A percentile compares a stretch with the other conserved stretches of the same genome.
phyloP scores from a whole-genome alignment of 2,329 filamentous ascomycete species.

The Penicillium sp. region DNA sequence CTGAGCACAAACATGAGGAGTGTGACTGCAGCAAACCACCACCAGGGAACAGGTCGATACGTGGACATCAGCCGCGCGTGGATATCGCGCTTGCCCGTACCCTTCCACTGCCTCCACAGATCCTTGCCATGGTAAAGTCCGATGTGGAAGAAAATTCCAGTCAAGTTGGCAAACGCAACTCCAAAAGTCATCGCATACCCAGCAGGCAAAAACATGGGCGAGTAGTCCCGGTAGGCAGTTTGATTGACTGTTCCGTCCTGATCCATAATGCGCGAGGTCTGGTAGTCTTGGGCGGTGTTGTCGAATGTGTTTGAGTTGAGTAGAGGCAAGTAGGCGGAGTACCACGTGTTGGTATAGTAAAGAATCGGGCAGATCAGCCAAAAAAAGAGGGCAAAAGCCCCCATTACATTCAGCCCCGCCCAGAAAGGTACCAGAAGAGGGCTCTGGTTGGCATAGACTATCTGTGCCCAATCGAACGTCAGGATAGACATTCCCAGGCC shows the following conservation, averaged over 20 bases:
- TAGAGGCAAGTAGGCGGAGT: slow-evolving; percentile 62
- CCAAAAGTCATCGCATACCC: slow-evolving; percentile 60
- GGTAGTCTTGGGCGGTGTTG: slow-evolving; percentile 62
- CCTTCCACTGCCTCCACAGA: slow-evolving; percentile 37
- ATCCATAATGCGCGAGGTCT: slow-evolving; percentile 62
- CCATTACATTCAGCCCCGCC: slow-evolving; percentile 45
- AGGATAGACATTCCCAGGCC: slow-evolving; percentile 69
- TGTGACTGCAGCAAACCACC: slow-evolving; percentile 47
- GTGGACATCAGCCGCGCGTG: slow-evolving; percentile 46
- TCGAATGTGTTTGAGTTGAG: slow-evolving; percentile 64
- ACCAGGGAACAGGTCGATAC: slow-evolving; percentile 47
- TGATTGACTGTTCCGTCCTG: slow-evolving; percentile 58
- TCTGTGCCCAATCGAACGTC: slow-evolving; percentile 75
- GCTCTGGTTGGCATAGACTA: slow-evolving; percentile 67
- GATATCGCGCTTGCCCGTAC: slow-evolving; percentile 38
- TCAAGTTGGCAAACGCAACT: slow-evolving; percentile 67
- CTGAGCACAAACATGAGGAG: slow-evolving; percentile 39
- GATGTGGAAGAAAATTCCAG: slow-evolving; percentile 52
- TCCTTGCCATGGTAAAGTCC: slow-evolving; percentile 41
- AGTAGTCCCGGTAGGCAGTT: slow-evolving; percentile 63
- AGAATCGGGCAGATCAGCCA: slow-evolving; percentile 46
- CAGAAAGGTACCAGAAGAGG: slow-evolving; percentile 66
- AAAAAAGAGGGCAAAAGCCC: slow-evolving; percentile 46
- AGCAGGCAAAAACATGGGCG: slow-evolving; percentile 64
- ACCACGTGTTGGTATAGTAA: slow-evolving; percentile 58